Evolutionary conservation across 768 basidiomycete genomes (phyloP), one percentile per base, ranked within the genome.

Genomic region (Austroboletus eburneus): DNA sequence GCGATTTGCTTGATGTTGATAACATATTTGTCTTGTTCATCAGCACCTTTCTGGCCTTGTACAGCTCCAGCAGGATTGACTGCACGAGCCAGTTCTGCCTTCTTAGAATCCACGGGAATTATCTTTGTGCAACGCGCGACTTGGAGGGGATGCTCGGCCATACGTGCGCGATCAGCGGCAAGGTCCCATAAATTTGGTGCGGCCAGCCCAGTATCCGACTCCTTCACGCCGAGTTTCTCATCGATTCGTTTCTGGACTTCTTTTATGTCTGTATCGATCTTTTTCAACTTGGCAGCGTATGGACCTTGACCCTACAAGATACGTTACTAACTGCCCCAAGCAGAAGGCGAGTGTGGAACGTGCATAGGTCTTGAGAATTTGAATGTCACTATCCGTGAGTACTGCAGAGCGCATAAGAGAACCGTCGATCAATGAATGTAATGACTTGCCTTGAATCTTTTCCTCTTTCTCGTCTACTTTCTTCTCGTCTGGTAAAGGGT

Each of bases 1-100:
- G 96, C 96, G 62, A 98, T 96, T 72, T 99, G 96, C 67, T 97
- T 96, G 69, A 99, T 94, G 65, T 95, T 96, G 69, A 99, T 98
- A 59, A 99, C 91, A 69, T 99, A 98, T 70, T 97, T 94, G 72
- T 98, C 95, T 61, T 95, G 92, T 65, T 98, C 96, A 63, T 98
- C 96, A 17, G 95, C 96, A 54, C 94, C 93, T 67, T 95, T 96
- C 72, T 91, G 86, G 4, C 92, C 88, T 67, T 91, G 87, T 4
- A 73, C 65, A 9, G 83, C 87, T 46, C 89, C 88, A 13, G 75
- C 71, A 3, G 88, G 81, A 51, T 93, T 91, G 46, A 91, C 80
- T 5, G 87, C 76, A 44, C 79, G 80, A 12, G 91, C 90, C 16
- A 83, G 80, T 55, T 85, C 86, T 8, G 88, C 90, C 24, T 83